phyloP scores from a whole-genome alignment of 352 stramenopile species.

The Pythium diclinum region DNA sequence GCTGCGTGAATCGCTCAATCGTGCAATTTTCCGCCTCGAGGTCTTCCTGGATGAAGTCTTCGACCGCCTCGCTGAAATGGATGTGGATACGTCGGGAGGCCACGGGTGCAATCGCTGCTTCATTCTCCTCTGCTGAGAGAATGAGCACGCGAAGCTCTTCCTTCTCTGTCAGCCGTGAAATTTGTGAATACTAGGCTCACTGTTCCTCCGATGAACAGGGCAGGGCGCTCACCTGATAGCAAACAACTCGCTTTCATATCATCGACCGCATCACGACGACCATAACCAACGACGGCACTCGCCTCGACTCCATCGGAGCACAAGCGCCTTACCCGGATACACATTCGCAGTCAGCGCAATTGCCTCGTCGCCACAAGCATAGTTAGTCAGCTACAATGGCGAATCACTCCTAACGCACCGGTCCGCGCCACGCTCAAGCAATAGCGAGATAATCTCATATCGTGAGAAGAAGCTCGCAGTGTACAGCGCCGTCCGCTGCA shows the following conservation, averaged over 20 bases:
- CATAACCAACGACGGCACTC: constrained; percentile 47
- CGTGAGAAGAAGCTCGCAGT: constrained; percentile 65
- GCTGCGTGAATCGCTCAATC: constrained; percentile 37
- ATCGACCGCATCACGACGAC: constrained; percentile 37
- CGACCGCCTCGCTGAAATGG: constrained; percentile 68
- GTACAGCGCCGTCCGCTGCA: constrained; percentile 56
- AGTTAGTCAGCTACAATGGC: neutral
- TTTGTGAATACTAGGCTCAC: neutral
- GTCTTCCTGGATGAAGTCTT: constrained; percentile 63
- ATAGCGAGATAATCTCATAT: constrained; percentile 43
- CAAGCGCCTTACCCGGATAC: constrained; percentile 35
- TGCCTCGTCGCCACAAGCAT: neutral
- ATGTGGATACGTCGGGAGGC: constrained; percentile 35
- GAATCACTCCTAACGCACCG: constrained; percentile 31
- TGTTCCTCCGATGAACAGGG: too few species aligned
- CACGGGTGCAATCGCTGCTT: neutral
- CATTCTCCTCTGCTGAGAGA: neutral
- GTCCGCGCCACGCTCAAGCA: constrained; percentile 58
- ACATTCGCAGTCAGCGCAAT: too few species aligned
- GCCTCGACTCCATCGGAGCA: constrained; percentile 41
- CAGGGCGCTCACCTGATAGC: constrained; percentile 40
- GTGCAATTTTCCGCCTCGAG: constrained; percentile 30
- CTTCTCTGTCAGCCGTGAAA: constrained; percentile 1
- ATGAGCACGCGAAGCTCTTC: constrained; percentile 21
- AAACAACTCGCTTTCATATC: constrained; percentile 66